Percentiles rank a stretch among this genome's conserved stretches.
Evolutionary conservation across 768 basidiomycete species (phyloP).

Genomic region (Aureoboletus auriporus): DNA sequence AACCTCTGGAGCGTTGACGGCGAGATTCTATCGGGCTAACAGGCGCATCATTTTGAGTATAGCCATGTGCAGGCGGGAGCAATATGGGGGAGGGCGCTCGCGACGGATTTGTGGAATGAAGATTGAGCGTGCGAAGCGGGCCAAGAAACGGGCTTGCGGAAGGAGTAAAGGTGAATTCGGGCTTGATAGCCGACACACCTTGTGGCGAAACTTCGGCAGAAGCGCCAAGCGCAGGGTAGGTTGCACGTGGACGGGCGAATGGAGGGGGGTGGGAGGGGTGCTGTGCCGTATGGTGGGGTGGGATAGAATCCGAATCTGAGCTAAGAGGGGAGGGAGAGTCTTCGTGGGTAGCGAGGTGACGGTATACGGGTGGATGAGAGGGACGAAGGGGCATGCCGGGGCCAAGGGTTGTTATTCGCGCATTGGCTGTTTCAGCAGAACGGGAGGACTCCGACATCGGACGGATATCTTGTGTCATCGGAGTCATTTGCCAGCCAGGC

Average conservation of each 20-base stretch:
- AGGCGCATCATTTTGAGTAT: slow-evolving; percentile 22
- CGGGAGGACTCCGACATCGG: slow-evolving; percentile 13
- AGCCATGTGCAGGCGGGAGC: slow-evolving; percentile 46
- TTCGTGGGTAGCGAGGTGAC: slow-evolving; percentile 40
- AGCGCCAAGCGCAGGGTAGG: slow-evolving; percentile 15
- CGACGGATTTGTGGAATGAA: slow-evolving; percentile 66
- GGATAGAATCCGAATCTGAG: slow-evolving; percentile 55
- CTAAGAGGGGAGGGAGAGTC: slow-evolving; percentile 70
- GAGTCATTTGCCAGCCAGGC: slow-evolving; percentile 52
- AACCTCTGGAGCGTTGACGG: slow-evolving; percentile 26
- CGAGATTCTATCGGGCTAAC: slow-evolving; percentile 32
- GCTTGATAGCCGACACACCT: slow-evolving; percentile 19
- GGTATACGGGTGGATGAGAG: slow-evolving; percentile 29
- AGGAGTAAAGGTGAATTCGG: slow-evolving; percentile 52
- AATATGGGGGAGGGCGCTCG: slow-evolving; percentile 70
- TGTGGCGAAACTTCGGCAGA: slow-evolving; percentile 31
- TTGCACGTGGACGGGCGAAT: slow-evolving; percentile 24
- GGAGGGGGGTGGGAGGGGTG: slow-evolving; percentile 26
- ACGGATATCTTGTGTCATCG: slow-evolving; percentile 34
- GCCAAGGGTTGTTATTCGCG: slow-evolving; percentile 18
- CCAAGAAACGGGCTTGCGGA: slow-evolving; percentile 80
- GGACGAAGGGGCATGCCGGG: slow-evolving; percentile 35
- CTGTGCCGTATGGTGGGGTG: slow-evolving; percentile 25
- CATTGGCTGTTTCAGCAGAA: slow-evolving; percentile 13
- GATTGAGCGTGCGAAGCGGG: slow-evolving; percentile 68